Percentiles rank a stretch among this genome's conserved stretches.
These are phyloP conservation scores for Diaporthe vexans DNA, from an alignment of 2,329 filamentous ascomycete genomes.

Conservation along the genomic window DNA sequence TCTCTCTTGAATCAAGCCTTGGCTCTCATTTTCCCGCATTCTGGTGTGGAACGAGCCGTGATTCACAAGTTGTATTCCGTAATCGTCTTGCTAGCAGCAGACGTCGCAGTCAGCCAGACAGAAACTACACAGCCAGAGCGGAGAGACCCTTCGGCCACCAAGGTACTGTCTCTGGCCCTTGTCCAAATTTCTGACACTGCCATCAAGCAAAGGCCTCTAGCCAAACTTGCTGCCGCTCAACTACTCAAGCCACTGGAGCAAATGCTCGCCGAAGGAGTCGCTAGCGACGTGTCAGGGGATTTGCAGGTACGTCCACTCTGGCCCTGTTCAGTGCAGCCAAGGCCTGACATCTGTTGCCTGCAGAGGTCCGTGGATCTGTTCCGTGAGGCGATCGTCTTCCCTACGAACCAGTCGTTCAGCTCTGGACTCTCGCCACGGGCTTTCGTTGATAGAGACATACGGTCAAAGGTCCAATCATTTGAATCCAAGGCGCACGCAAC, in stretches of 20 bases:
- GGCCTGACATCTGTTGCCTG: background rate
- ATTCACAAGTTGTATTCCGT: constrained; percentile 48
- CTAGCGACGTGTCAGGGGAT: constrained; percentile 9
- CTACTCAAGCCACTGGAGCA: constrained; percentile 43
- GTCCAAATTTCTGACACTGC: constrained; percentile 46
- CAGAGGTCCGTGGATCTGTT: constrained; percentile 37
- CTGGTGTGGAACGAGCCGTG: constrained; percentile 40
- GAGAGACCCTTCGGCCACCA: constrained; percentile 38
- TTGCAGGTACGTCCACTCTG: constrained; percentile 34
- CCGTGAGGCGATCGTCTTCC: constrained; percentile 14
- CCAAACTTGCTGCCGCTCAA: constrained; percentile 46
- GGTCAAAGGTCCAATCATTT: constrained; percentile 22
- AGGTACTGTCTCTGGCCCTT: constrained; percentile 44
- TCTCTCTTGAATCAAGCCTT: constrained; percentile 54
- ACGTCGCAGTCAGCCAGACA: constrained; percentile 41
- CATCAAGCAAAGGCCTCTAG: constrained; percentile 45
- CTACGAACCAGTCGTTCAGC: constrained; percentile 22
- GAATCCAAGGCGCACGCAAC: constrained; percentile 14
- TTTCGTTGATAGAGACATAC: constrained; percentile 36
- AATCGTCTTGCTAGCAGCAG: constrained; percentile 46
- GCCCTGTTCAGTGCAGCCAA: constrained; percentile 8
- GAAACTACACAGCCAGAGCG: constrained; percentile 43
- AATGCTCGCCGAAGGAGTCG: background rate
- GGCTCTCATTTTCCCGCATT: constrained; percentile 42
- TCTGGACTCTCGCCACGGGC: constrained; percentile 13